Evolutionary conservation across 2,329 filamentous ascomycete genomes (phyloP).

Genomic region (Ophiostoma ips): DNA sequence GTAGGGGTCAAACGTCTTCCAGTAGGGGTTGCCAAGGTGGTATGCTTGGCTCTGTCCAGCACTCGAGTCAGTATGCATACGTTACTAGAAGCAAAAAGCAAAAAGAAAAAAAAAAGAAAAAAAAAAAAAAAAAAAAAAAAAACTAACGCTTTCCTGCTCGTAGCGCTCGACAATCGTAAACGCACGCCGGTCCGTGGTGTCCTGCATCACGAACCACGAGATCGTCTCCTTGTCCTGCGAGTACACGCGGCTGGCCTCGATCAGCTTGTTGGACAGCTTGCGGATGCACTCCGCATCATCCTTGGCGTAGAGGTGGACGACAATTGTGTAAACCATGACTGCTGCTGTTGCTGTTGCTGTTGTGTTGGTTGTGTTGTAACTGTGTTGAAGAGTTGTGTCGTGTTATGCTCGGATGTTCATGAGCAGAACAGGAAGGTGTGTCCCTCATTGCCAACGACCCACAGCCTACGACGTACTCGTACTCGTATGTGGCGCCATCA

Average conservation of each 20-base stretch:
- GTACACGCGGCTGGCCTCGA: slow-evolving; percentile 2
- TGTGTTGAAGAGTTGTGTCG: neutral
- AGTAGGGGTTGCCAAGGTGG: slow-evolving; percentile 1
- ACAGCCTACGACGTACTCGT: too few species aligned
- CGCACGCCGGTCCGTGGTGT: neutral
- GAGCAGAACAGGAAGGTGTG: too few species aligned
- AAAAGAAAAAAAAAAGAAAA: too few species aligned
- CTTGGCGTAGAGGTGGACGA: slow-evolving; percentile 1
- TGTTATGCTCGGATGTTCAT: too few species aligned
- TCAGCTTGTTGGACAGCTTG: slow-evolving; percentile 2
- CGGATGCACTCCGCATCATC: neutral
- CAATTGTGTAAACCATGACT: slow-evolving; percentile 1
- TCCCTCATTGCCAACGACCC: too few species aligned
- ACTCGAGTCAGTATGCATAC: neutral
- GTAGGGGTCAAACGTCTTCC: slow-evolving; percentile 1
- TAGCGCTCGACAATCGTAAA: slow-evolving; percentile 3
- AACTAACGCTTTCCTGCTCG: slow-evolving; percentile 1
- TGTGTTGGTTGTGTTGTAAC: neutral
- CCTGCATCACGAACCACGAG: slow-evolving; percentile 2
- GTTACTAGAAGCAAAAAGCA: too few species aligned
- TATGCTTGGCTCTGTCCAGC: neutral
- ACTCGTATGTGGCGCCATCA: too few species aligned
- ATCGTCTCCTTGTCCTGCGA: slow-evolving; percentile 2
- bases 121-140: too few species aligned
- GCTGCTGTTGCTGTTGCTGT: neutral